Base-by-base conservation (phyloP, 345 rosid genomes). In the Salix caprea region DNA sequence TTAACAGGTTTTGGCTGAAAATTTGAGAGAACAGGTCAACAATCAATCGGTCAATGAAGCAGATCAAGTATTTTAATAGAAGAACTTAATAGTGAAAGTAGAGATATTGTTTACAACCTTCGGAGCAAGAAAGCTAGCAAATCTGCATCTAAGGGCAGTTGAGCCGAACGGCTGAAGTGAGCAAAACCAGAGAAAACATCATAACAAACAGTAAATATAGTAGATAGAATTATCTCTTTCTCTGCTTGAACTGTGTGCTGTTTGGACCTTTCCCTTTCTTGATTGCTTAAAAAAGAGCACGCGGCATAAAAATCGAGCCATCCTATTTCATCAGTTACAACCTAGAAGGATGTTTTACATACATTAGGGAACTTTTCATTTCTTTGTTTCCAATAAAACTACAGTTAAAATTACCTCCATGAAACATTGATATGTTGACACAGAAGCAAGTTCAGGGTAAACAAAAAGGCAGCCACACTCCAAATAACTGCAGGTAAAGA, bases 111-210 rank as follows among this genome's bases (percentile, higher is more conserved):
- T 36, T 56, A 40, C 81, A 79, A 91, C 95, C 95, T 87, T 65
- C 77, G 81, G 54, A 91, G 83, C 83, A 91, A 84, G 84, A 91
- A 89, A 54, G 84, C 80, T 50, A 87, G 79, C 80, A 86, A 80
- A 75, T 82, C 83, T 64, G 88, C 78, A 82, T 88, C 84, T 18
- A 91, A 74, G 37, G 89, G 85, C 65, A 83, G 88, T 79, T 85
- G 88, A 64, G 85, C 77, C 26, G 91, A 89, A 48, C 88, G 87
- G 81, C 83, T 82, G 76, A 89, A 89, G 85, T 88, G 89, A 52
- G 92, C 95, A 60, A 89, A 88, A 66, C 91, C 95, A 16, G 90
- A 91, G 82, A 88, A 91, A 77, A 88, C 88, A 65, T 91, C 92
- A 80, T 91, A 89, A 85, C 95, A 88, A 81, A 84, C 81, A 36